Base-by-base conservation (phyloP, 225 moss, liverwort and hornwort species). In the Marchantia polymorpha region DNA sequence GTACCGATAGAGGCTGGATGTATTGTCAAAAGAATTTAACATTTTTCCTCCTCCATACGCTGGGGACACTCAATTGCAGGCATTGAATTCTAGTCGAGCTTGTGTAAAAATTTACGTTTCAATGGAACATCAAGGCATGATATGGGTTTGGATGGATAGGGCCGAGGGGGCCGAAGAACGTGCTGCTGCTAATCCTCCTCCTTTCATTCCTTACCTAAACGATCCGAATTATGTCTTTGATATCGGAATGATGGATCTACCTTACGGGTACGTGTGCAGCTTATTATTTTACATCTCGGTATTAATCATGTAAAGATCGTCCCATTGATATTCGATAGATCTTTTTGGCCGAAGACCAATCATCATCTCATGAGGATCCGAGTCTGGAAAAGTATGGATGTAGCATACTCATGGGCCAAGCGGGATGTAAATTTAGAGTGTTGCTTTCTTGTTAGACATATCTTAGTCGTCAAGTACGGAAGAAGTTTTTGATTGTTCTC, bases 101-200 rank as follows among this genome's bases (percentile, higher is more conserved):
- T 97, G 93, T 79, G 93, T 87, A 71, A 77, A 81, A 75, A 90
- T 92, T 56, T 97, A 97, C 80, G 84, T 87, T n/a, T 90, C 91
- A 69, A 83, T 75, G 82, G 88, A 87, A 67, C 96, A 93, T 11
- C 92, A 92, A 79, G 94, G 94, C 77, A 12, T 97, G 10, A 39
- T 97, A 31, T 97, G 94, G 93, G 94, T 93, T 64, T 97, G 90
- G 89, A 84, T 91, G 83, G 96, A 97, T 79, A 73, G 47, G 58
- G 89, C 90, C 23, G 89, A 88, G 79, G 93, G 90, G 78, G 75
- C 82, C 55, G 80, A 87, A 59, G 89, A 92, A 66, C 76, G 87
- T 1, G 90, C 94, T 80, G 89, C 87, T 47, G 94, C 89, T 81
- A 92, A 88, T 74, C 89, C 89, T 76, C 96, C 94, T 86, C 92